Evolutionary conservation across 306 rosid genomes (phyloP).

Genomic region (Quercus robur): DNA sequence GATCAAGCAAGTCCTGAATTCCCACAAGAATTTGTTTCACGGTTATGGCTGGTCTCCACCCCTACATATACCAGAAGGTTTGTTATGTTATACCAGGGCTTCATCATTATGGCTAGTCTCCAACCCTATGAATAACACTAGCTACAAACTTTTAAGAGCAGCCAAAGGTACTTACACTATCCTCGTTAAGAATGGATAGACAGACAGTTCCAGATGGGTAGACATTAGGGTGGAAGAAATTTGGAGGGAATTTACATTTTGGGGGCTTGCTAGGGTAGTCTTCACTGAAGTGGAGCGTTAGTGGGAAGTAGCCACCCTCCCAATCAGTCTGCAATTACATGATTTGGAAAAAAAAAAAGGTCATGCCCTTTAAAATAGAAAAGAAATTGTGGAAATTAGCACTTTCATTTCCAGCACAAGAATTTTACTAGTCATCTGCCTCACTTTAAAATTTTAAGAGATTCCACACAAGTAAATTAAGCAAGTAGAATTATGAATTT

Average conservation of each 20-base stretch:
- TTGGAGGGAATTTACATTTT: constrained; percentile 86
- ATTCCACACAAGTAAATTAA: not conserved
- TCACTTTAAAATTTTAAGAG: not conserved
- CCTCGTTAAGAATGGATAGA: constrained; percentile 94
- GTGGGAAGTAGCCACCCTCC: constrained; percentile 94
- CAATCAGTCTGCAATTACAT: constrained; percentile 83
- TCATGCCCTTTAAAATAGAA: not conserved
- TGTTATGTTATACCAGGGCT: constrained; percentile 20
- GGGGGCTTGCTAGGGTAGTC: constrained; percentile 99
- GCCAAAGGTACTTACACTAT: constrained; percentile 60
- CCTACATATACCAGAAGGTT: constrained; percentile 39
- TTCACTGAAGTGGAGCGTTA: constrained; percentile 93
- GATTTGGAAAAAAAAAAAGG: not conserved
- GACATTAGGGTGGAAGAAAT: constrained; percentile 97
- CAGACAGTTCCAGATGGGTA: constrained; percentile 99
- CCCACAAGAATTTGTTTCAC: constrained; percentile 97
- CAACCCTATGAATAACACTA: constrained; percentile 52
- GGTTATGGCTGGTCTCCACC: constrained; percentile 99
- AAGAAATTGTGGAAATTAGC: not conserved
- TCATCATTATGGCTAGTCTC: constrained; percentile 91
- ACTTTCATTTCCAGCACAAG: not conserved
- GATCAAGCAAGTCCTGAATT: constrained; percentile 90
- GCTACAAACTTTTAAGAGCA: not conserved
- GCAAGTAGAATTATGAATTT: not conserved
- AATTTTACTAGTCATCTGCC: not conserved